Evolutionary conservation across 1,284 basidiomycete species (phyloP), one percentile per base, ranked within the genome.

Genomic region (Lignosus rhinocerotis): DNA sequence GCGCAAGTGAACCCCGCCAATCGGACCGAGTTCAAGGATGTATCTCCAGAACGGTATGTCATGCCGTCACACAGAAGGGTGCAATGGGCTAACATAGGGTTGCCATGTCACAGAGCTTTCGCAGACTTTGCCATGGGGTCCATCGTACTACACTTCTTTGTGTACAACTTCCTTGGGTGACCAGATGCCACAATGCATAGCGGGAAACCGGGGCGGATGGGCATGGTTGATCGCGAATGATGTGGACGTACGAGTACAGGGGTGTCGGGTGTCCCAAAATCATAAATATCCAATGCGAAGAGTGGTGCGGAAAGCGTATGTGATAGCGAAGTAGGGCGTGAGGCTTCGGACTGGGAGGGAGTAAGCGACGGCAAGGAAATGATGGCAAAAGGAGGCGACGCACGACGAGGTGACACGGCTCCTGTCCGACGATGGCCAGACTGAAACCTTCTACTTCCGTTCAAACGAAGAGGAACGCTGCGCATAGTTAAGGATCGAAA

Each of bases 111-210:
- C 73, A 97, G 94, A 69, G 95, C 95, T 30, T 99, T 99, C 70
- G 95, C 92, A 45, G 97, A 99, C 72, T 99, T 98, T 70, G 90
- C 93, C 32, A 78, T 97, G 51, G 96, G 95, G 16, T 96, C 94
- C 1, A 88, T 99, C 61, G 87, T 98, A 44, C 80, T 99, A 51
- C 96, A 99, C 76, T 96, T 98, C 79, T 99, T 99, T 73, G 95
- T 97, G 55, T 98, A 90, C 83, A 98, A 98, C 78, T 99, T 98
- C 83, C 81, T 94, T 8, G 92, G 92, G 66, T 93, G 75, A 78
- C 59, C 41, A 56, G n/a, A 17, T 39, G 33, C 30, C 38, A 16
- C 17, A 39, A 10, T 14, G 17, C 25, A 12, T n/a, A 38, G 25
- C 25, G 41, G 33, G 48, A 33, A 14, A 19, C 19, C 25, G 36